phyloP scores from a whole-genome alignment of 164 flowering plant species.

The Macadamia integrifolia region DNA sequence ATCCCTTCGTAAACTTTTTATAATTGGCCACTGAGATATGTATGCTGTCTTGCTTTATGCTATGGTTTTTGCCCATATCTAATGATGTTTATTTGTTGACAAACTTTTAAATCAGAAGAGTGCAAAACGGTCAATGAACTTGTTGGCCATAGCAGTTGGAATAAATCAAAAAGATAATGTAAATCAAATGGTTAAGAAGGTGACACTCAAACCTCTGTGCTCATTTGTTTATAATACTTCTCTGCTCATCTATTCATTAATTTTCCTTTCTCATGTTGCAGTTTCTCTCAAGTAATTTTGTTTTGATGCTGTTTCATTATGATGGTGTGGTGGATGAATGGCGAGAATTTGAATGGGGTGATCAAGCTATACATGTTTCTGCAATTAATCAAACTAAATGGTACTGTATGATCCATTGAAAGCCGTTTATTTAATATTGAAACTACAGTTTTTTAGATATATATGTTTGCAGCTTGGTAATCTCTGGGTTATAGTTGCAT shows the following conservation, averaged over 20 bases:
- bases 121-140: conserved; percentile 32
- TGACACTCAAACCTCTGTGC: conserved; percentile 7
- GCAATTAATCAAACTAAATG: conserved; percentile 85
- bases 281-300: conserved; percentile 60
- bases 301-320: conserved; percentile 83
- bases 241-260: not conserved
- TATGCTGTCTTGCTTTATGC: not conserved
- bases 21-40: too few species aligned
- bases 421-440: not conserved
- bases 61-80: too few species aligned
- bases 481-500: too few species aligned
- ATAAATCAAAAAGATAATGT: conserved; percentile 69
- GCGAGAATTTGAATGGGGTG: conserved; percentile 62
- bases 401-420: conserved; percentile 21
- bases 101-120: conserved; percentile 26
- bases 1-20: too few species aligned
- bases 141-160: conserved; percentile 84
- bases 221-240: not conserved
- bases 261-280: conserved; percentile 22
- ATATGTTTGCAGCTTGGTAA: too few species aligned
- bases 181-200: conserved; percentile 65
- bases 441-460: too few species aligned
- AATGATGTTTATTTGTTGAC: too few species aligned
- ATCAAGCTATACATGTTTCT: conserved; percentile 60
- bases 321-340: conserved; percentile 77